phyloP scores from a whole-genome alignment of 1,284 basidiomycete genomes.

The Ceratobasidium sp. region DNA sequence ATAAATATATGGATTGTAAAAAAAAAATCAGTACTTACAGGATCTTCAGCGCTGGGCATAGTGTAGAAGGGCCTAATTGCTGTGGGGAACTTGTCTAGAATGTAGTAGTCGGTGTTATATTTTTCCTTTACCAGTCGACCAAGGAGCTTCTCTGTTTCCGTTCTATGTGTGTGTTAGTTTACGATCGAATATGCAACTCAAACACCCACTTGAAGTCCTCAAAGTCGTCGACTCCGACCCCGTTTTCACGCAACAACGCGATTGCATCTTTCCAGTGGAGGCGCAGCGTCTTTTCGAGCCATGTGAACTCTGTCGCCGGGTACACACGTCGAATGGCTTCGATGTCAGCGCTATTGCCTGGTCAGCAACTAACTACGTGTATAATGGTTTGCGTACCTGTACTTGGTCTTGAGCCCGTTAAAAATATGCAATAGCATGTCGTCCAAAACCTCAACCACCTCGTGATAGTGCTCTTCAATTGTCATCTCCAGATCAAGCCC shows the following conservation, averaged over 20 bases:
- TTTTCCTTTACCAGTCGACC: slow-evolving; percentile 91
- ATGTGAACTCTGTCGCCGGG: slow-evolving; percentile 91
- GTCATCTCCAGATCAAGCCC: slow-evolving; percentile 99
- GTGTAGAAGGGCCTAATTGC: slow-evolving; percentile 97
- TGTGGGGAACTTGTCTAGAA: slow-evolving; percentile 97
- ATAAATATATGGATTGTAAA: slow-evolving; percentile 16
- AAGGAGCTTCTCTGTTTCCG: slow-evolving; percentile 92
- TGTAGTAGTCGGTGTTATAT: slow-evolving; percentile 97
- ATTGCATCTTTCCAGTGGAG: slow-evolving; percentile 91
- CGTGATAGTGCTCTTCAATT: slow-evolving; percentile 98
- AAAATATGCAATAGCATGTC: slow-evolving; percentile 87
- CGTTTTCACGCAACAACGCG: slow-evolving; percentile 85
- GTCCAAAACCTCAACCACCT: slow-evolving; percentile 91
- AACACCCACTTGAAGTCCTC: slow-evolving; percentile 88
- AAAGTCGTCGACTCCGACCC: slow-evolving; percentile 77
- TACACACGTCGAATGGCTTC: slow-evolving; percentile 87
- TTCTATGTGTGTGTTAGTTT: slow-evolving; percentile 64
- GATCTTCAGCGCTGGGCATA: slow-evolving; percentile 92
- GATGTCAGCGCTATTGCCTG: slow-evolving; percentile 64
- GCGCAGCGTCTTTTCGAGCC: slow-evolving; percentile 84
- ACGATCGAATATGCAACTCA: neutral
- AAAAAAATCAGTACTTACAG: slow-evolving; percentile 65
- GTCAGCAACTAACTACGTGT: neutral
- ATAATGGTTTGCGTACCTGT: slow-evolving; percentile 68
- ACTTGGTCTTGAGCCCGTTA: slow-evolving; percentile 81